These are phyloP conservation scores for Phytopythium cucurbitacearum DNA, from an alignment of 352 stramenopile species.

Conservation along the genomic window DNA sequence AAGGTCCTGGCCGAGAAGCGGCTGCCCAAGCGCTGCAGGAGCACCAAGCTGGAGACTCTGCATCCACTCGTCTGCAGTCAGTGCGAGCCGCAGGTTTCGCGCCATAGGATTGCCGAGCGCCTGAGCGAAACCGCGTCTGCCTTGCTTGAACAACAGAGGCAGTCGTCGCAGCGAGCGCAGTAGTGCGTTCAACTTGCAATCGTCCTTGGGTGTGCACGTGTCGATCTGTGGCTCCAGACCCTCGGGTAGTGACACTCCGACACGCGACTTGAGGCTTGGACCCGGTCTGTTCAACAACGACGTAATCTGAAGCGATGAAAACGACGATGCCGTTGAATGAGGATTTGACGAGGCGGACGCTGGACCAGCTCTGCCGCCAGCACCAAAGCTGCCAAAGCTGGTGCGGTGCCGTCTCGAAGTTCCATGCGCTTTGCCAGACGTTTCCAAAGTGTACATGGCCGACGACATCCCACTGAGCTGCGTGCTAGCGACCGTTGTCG, in stretches of 20 bases:
- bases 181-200: conserved; percentile 72
- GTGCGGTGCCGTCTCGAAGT: conserved; percentile 3
- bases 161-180: conserved; percentile 55
- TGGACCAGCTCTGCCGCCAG: conserved; percentile 2
- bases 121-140: conserved; percentile 44
- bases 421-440: not conserved
- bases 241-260: conserved; percentile 65
- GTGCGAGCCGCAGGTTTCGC: conserved; percentile 37
- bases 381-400: conserved; percentile 8
- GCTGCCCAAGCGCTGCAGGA: conserved; percentile 48
- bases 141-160: conserved; percentile 39
- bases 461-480: conserved; percentile 72
- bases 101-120: conserved; percentile 46
- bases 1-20: conserved; percentile 70
- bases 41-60: conserved; percentile 36
- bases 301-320: conserved; percentile 70
- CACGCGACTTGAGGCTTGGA: conserved; percentile 49
- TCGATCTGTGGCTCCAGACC: conserved; percentile 62
- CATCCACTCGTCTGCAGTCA: conserved; percentile 46
- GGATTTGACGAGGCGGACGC: conserved; percentile 11
- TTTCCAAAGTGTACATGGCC: conserved; percentile 52
- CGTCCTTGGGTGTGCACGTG: conserved; percentile 67
- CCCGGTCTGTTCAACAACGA: conserved; percentile 53
- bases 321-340: conserved; percentile 26
- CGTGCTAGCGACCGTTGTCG: conserved; percentile 54